Evolutionary conservation across 192 early-diverging fungal genomes (phyloP).

Genomic region (Thamnidium elegans): DNA sequence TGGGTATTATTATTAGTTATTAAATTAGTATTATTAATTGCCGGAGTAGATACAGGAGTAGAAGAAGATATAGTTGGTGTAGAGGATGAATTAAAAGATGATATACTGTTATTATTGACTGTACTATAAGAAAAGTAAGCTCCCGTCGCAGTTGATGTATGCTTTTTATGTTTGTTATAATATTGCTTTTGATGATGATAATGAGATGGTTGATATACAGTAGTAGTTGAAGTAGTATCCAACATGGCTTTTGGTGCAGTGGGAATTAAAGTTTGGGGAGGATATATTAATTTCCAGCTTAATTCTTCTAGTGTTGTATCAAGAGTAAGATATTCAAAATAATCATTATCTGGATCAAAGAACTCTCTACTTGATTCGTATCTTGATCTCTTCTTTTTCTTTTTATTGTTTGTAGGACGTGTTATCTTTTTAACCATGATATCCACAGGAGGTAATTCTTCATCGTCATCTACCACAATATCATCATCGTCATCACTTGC

Average conservation of each 20-base stretch:
- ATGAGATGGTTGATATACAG: not conserved
- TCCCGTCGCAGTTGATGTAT: not conserved
- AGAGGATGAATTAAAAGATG: too few relatives aligned
- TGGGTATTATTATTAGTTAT: too few relatives aligned
- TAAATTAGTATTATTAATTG: too few relatives aligned
- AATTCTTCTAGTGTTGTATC: slow-evolving; percentile 18
- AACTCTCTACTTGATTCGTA: slow-evolving; percentile 30
- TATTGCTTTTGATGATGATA: not conserved
- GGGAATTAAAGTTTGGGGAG: slow-evolving; percentile 20
- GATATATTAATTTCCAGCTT: slow-evolving; percentile 7
- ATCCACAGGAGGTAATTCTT: too few relatives aligned
- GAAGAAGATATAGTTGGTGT: too few relatives aligned
- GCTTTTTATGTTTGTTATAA: not conserved
- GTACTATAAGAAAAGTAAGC: too few relatives aligned
- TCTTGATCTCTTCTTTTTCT: not conserved
- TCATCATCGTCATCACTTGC: not conserved
- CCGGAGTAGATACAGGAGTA: too few relatives aligned
- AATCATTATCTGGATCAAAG: slow-evolving; percentile 31
- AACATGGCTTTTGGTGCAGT: slow-evolving; percentile 33
- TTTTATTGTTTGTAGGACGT: slow-evolving; percentile 3
- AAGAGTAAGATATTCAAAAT: slow-evolving; percentile 27
- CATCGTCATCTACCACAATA: not conserved
- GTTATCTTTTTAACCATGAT: not conserved
- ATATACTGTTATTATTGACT: not conserved
- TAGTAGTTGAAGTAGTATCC: not conserved